These are phyloP conservation scores for Epichloe coenophiala DNA, from an alignment of 2,329 filamentous ascomycete genomes.

Conservation along the genomic window DNA sequence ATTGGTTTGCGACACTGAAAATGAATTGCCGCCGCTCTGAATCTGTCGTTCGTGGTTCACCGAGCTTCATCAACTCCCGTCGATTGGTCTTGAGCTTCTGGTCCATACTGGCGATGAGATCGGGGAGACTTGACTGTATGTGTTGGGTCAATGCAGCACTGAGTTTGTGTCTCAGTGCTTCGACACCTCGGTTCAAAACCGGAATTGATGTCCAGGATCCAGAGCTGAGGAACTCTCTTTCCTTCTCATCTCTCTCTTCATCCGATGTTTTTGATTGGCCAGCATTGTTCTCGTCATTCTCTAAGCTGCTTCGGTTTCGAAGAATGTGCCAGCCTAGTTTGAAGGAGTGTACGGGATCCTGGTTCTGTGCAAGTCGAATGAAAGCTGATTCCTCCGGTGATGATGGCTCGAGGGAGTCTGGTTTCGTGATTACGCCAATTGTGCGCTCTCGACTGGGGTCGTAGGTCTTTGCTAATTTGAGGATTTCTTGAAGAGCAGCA, in stretches of 20 bases:
- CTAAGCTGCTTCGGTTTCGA: conserved; percentile 21
- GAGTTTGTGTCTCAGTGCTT: conserved; percentile 5
- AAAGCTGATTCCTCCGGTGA: conserved; percentile 18
- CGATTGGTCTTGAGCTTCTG: conserved; percentile 3
- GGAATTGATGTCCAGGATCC: conserved; percentile 10
- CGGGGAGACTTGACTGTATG: conserved; percentile 4
- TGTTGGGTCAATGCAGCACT: conserved; percentile 4
- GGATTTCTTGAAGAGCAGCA: conserved; percentile 37
- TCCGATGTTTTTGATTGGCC: background rate
- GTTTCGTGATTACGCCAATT: conserved; percentile 44
- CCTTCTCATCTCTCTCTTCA: conserved; percentile 13
- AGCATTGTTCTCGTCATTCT: conserved; percentile 11
- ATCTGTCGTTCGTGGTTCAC: background rate
- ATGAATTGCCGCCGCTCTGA: background rate
- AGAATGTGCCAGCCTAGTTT: conserved; percentile 30
- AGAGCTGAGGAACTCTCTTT: conserved; percentile 16
- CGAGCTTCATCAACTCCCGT: background rate
- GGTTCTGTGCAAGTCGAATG: background rate
- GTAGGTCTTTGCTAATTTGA: conserved; percentile 27
- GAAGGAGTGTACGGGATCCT: conserved; percentile 9
- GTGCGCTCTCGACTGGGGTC: conserved; percentile 34
- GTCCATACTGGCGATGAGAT: conserved; percentile 4
- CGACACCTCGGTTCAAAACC: conserved; percentile 5
- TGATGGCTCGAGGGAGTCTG: conserved; percentile 27
- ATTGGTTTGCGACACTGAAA: background rate